Evolutionary conservation across 768 basidiomycete species (phyloP).

Genomic region (Saitozyma sp.): DNA sequence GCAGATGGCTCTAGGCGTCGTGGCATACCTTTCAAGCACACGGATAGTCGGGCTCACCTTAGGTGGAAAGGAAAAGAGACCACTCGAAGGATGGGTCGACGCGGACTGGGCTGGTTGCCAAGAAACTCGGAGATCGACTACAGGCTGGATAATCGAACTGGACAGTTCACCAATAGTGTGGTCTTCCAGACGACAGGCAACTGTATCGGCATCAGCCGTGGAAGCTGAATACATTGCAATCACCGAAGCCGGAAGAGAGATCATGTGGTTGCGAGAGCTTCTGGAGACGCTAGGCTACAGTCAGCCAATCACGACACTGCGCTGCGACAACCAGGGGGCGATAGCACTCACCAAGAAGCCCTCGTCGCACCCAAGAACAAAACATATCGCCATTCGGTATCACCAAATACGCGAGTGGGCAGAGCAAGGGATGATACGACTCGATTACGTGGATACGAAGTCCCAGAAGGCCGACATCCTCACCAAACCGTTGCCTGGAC

Average conservation of each 20-base stretch:
- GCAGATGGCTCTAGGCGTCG: slow-evolving; percentile 2
- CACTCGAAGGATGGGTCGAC: slow-evolving; percentile 30
- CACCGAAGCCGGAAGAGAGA: slow-evolving; percentile 51
- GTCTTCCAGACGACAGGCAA: slow-evolving; percentile 55
- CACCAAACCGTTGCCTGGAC: slow-evolving; percentile 43
- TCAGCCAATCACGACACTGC: slow-evolving; percentile 8
- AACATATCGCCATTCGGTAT: slow-evolving; percentile 56
- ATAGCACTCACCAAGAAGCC: slow-evolving; percentile 53
- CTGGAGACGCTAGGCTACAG: slow-evolving; percentile 21
- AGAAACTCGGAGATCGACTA: slow-evolving; percentile 50
- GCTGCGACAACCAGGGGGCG: slow-evolving; percentile 55
- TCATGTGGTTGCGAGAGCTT: slow-evolving; percentile 50
- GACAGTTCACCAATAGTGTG: slow-evolving; percentile 55
- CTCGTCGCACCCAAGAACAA: slow-evolving; percentile 51
- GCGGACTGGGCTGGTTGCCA: slow-evolving; percentile 47
- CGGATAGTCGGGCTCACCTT: slow-evolving; percentile 54
- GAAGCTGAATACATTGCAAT: slow-evolving; percentile 58
- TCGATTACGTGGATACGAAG: slow-evolving; percentile 30
- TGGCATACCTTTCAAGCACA: slow-evolving; percentile 17
- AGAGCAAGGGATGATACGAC: not conserved
- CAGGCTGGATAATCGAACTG: slow-evolving; percentile 49
- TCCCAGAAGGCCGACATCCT: slow-evolving; percentile 56
- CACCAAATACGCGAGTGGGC: slow-evolving; percentile 53
- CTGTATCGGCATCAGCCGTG: slow-evolving; percentile 54
- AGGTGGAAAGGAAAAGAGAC: slow-evolving; percentile 1